Base-by-base conservation (phyloP, 2,329 filamentous ascomycete species). In the Podosphaera xanthii region DNA sequence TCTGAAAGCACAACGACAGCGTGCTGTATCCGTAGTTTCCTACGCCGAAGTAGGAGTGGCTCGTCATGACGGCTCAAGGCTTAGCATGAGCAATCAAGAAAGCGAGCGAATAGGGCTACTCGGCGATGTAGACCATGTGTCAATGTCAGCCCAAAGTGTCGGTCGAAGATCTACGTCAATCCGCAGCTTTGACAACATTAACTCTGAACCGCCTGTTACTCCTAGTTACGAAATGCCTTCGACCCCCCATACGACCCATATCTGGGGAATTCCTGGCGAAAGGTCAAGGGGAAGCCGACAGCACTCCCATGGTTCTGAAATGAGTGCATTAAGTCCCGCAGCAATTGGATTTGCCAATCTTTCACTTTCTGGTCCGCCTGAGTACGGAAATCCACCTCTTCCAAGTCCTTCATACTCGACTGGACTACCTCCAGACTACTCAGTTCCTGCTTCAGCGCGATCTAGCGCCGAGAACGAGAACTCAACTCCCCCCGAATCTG, bases 41-140 rank as follows among this genome's bases (percentile, higher is more conserved):
- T 92, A 92, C 65, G 84, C 78, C 8, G 84, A 87, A 49, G 70
- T 92, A 3, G 87, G 87, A 40, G 78, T 90, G 12, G 86, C 84
- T 0, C 76, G 84, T 52, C 85, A 86, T 65, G 87, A 92, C 65
- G 87, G 87, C 57, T 87, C 84, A 0, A 75, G 87, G 53, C 71
- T 92, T 35, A 77, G 87, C 36, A 84, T 83, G 42, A 84, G 82
- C 66, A 89, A 84, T 62, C 76, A 75, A 22, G 86, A 89, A 64
- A 87, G 82, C 65, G 85, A 91, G 67, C 75, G 81, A 36, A 73
- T 83, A 50, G 85, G 85, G 0, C 72, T 91, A 7, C 74, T 91
- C 10, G 85, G 83, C 40, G 82, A 84, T 63, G 81, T 84, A 1
- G 86, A 84, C 64, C 65, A 64, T 67, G 59, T 71, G 71, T 61